phyloP scores from a whole-genome alignment of 2,329 filamentous ascomycete species.

The Hypoxylon sp. region DNA sequence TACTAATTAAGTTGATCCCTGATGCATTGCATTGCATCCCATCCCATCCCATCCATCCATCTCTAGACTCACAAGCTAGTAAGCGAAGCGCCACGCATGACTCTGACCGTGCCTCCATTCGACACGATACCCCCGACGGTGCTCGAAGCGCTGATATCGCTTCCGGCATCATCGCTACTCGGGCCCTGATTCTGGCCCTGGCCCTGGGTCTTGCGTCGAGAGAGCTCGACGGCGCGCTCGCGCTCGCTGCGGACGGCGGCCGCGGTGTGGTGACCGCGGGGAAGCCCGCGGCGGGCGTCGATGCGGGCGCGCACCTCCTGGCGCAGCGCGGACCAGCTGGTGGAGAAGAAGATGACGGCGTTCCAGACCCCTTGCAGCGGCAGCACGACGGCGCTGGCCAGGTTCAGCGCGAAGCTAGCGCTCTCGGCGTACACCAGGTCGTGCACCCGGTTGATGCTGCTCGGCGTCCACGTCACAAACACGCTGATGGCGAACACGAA shows the following conservation, averaged over 20 bases:
- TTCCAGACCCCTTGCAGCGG: slow-evolving; percentile 86
- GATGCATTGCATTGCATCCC: no score
- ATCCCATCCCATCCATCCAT: no score
- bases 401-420: slow-evolving; percentile 70
- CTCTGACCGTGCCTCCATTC: slow-evolving; percentile 37
- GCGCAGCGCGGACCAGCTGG: slow-evolving; percentile 59
- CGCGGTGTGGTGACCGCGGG: slow-evolving; percentile 40
- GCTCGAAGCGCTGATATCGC: slow-evolving; percentile 27
- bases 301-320: slow-evolving; percentile 41
- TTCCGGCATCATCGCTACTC: slow-evolving; percentile 31
- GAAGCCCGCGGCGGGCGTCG: slow-evolving; percentile 40
- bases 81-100: slow-evolving; percentile 39
- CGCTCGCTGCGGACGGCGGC: slow-evolving; percentile 43
- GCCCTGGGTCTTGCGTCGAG: slow-evolving; percentile 8
- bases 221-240: slow-evolving; percentile 41
- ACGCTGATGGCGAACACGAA: slow-evolving; percentile 69
- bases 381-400: slow-evolving; percentile 74
- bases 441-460: slow-evolving; percentile 78
- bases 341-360: slow-evolving; percentile 76
- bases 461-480: slow-evolving; percentile 70
- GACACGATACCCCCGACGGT: slow-evolving; percentile 4
- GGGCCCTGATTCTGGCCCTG: neutral
- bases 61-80: slow-evolving; percentile 16
- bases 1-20: no score
- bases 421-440: slow-evolving; percentile 63